Evolutionary conservation across 805 yeast species (phyloP).

Genomic region (Yarrowia bubula): DNA sequence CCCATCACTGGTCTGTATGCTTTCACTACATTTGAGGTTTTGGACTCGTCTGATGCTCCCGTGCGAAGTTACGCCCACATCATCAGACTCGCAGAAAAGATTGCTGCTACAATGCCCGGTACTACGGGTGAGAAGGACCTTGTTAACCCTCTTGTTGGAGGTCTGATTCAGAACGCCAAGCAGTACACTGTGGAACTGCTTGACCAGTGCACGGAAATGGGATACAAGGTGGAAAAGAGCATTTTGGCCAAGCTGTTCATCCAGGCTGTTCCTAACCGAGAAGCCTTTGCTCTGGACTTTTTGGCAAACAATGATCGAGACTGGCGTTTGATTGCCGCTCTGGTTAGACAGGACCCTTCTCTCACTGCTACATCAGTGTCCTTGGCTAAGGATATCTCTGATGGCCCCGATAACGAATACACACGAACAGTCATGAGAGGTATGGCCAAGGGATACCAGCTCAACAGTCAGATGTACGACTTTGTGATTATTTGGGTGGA

Average conservation of each 20-base stretch:
- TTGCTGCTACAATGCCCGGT: neutral
- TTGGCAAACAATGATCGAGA: neutral
- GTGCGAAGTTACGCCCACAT: neutral
- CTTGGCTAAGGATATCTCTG: conserved; percentile 1
- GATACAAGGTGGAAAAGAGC: conserved; percentile 20
- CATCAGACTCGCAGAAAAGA: conserved; percentile 3
- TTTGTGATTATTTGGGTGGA: conserved; percentile 6
- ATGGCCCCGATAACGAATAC: conserved; percentile 5
- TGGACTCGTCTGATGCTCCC: neutral
- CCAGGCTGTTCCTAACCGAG: conserved; percentile 6
- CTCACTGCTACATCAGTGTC: neutral
- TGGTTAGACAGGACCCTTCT: conserved; percentile 4
- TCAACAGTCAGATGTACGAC: neutral
- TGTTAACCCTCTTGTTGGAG: conserved; percentile 5
- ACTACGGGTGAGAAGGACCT: conserved; percentile 4
- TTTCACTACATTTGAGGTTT: conserved; percentile 2
- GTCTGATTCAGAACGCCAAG: conserved; percentile 4
- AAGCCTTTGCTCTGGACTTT: conserved; percentile 13
- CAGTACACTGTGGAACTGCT: conserved; percentile 15
- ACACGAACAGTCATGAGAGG: conserved; percentile 1
- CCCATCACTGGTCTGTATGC: conserved; percentile 19
- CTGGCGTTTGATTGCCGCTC: conserved; percentile 9
- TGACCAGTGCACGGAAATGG: conserved; percentile 18
- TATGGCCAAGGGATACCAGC: conserved; percentile 11
- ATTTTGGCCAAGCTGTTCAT: conserved; percentile 2